A percentile compares a stretch with the other conserved stretches of the same genome.
Evolutionary conservation across 2,329 filamentous ascomycete species (phyloP).

Genomic region (Penicillium occitanis): DNA sequence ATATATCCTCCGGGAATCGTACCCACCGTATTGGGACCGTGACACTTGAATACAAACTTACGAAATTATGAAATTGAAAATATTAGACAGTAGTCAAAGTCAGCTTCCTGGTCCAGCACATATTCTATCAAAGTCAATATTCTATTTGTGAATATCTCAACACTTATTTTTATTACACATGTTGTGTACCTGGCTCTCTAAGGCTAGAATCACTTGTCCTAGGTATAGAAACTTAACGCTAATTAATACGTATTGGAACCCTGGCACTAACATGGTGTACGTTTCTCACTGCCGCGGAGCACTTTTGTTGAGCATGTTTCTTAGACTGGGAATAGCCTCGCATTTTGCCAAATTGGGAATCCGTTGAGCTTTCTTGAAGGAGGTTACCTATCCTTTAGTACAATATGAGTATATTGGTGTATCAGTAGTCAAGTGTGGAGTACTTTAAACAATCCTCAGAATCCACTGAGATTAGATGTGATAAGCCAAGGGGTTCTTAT

Average conservation of each 20-base stretch:
- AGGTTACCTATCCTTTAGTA: too few species aligned
- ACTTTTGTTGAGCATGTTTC: too few species aligned
- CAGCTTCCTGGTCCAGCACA: not conserved
- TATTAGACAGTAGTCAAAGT: not conserved
- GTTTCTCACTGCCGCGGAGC: too few species aligned
- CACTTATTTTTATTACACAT: too few species aligned
- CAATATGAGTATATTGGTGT: not conserved
- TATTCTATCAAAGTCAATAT: too few species aligned
- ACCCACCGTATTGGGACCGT: too few species aligned
- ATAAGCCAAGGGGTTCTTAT: not conserved
- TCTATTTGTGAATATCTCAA: too few species aligned
- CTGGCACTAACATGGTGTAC: too few species aligned
- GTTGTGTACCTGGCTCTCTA: not conserved
- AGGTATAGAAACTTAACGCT: not conserved
- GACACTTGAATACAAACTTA: too few species aligned
- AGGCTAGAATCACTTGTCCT: not conserved
- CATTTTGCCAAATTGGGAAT: not conserved
- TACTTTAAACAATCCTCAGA: not conserved
- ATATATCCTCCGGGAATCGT: too few species aligned
- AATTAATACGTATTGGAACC: too few species aligned
- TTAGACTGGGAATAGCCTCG: too few species aligned
- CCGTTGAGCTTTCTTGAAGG: not conserved
- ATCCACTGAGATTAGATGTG: not conserved
- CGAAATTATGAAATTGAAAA: not conserved
- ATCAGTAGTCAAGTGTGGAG: not conserved